Percentiles rank a stretch among this genome's conserved stretches.
Evolutionary conservation across 2,329 filamentous ascomycete species (phyloP).

Genomic region (Anthostomella pinea): DNA sequence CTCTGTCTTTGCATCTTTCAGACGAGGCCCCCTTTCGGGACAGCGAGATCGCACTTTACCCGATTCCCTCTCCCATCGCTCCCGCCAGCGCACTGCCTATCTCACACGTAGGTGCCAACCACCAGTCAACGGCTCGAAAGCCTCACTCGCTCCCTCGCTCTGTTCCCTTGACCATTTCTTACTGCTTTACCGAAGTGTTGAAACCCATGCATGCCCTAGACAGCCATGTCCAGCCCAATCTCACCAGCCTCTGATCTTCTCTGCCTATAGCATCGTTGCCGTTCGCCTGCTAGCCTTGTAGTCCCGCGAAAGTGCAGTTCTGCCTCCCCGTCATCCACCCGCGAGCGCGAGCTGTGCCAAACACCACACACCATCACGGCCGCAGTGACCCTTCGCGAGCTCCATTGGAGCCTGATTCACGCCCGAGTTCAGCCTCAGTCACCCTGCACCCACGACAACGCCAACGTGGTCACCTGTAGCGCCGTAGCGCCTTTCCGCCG

Average conservation of each 20-base stretch:
- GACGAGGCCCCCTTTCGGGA: conserved; percentile 1
- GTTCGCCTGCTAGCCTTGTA: conserved; percentile 18
- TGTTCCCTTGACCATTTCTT: conserved; percentile 6
- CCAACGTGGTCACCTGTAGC: conserved; percentile 8
- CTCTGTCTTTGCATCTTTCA: neutral
- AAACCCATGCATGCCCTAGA: conserved; percentile 14
- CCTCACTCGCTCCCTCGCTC: conserved; percentile 18
- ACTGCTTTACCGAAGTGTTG: no score
- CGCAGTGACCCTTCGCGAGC: no score
- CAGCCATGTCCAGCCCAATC: conserved; percentile 22
- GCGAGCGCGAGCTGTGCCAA: conserved; percentile 7
- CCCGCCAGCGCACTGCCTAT: conserved; percentile 16
- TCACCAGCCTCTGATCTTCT: conserved; percentile 17
- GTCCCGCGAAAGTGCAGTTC: conserved; percentile 9
- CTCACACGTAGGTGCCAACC: conserved; percentile 4
- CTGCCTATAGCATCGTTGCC: conserved; percentile 21
- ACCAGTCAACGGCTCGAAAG: conserved; percentile 15
- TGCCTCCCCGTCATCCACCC: conserved; percentile 13
- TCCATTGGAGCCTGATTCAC: conserved; percentile 17
- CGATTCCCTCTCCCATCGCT: no score
- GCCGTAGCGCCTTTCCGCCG: conserved; percentile 4
- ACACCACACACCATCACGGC: conserved; percentile 9
- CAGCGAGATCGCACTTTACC: conserved; percentile 10
- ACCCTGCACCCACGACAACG: conserved; percentile 8
- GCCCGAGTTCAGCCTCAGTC: conserved; percentile 19